phyloP scores from a whole-genome alignment of 768 basidiomycete species.

The Cystofilobasidium bisporidii region DNA sequence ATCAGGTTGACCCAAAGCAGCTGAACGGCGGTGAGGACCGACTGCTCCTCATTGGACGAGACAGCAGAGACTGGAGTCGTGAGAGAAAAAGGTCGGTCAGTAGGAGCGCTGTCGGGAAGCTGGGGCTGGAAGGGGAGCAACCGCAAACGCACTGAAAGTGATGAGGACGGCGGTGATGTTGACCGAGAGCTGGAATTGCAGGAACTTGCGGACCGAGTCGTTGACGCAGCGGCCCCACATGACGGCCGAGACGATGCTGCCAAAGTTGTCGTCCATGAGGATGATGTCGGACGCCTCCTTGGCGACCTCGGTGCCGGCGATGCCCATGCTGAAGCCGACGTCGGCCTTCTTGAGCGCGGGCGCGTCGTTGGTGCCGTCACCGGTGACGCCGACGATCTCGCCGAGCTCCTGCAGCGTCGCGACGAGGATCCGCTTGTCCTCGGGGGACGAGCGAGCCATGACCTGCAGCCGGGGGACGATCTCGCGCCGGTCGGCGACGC shows the following conservation, averaged over 20 bases:
- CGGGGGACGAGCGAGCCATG: conserved; percentile 90
- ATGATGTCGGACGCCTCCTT: conserved; percentile 99
- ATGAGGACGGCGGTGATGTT: conserved; percentile 93
- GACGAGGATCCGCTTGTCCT: conserved; percentile 91
- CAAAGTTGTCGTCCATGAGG: conserved; percentile 54
- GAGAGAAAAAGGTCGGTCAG: background rate
- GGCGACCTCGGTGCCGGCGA: conserved; percentile 93
- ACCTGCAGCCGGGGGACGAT: conserved; percentile 89
- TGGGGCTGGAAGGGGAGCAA: background rate
- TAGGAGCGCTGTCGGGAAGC: background rate
- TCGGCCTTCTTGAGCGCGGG: conserved; percentile 91
- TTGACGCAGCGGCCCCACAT: conserved; percentile 99
- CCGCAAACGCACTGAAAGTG: conserved; percentile 44
- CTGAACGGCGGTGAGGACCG: conserved; percentile 91
- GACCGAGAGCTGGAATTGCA: conserved; percentile 53
- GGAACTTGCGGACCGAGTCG: conserved; percentile 91
- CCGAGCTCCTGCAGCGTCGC: conserved; percentile 75
- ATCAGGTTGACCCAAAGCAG: conserved; percentile 83
- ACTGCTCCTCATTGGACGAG: conserved; percentile 60
- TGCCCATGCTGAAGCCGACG: conserved; percentile 92
- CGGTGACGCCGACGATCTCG: conserved; percentile 89
- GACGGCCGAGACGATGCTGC: conserved; percentile 91
- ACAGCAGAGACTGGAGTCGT: conserved; percentile 66
- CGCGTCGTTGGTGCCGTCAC: conserved; percentile 93
- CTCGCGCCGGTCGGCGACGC: conserved; percentile 54